Evolutionary conservation across 768 basidiomycete genomes (phyloP).

Genomic region (Scleroderma bovista): DNA sequence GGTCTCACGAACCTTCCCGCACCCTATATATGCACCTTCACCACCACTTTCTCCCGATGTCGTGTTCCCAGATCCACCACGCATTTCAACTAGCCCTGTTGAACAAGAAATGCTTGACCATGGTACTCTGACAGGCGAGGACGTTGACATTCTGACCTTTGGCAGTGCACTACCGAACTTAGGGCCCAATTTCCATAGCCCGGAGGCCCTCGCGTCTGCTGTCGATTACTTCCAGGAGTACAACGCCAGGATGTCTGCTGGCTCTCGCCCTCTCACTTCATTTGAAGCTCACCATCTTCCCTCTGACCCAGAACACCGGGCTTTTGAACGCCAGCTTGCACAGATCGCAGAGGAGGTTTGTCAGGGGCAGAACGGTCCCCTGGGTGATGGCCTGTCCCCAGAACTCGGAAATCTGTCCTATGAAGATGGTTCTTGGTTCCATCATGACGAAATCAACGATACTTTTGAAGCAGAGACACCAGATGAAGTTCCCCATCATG

Average conservation of each 20-base stretch:
- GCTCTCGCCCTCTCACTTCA: neutral
- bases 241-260: neutral
- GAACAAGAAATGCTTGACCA: constrained; percentile 6
- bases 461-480: neutral
- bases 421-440: neutral
- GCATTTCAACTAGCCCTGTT: neutral
- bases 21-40: neutral
- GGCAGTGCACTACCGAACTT: constrained; percentile 2
- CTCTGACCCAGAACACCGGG: neutral
- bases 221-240: constrained; percentile 1
- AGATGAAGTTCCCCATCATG: neutral
- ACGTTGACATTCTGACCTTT: constrained; percentile 1
- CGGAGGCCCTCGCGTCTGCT: neutral
- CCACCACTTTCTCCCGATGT: neutral
- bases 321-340: neutral
- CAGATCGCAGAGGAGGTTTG: neutral
- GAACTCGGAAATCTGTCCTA: no score
- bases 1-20: neutral
- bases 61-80: neutral
- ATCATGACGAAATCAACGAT: neutral
- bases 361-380: neutral
- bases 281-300: neutral
- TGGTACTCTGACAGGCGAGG: neutral
- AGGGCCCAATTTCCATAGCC: constrained; percentile 4
- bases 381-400: neutral